Conservation (phyloP, 371 early-diverging fungal species). For the Dichotomocladium elegans region DNA sequence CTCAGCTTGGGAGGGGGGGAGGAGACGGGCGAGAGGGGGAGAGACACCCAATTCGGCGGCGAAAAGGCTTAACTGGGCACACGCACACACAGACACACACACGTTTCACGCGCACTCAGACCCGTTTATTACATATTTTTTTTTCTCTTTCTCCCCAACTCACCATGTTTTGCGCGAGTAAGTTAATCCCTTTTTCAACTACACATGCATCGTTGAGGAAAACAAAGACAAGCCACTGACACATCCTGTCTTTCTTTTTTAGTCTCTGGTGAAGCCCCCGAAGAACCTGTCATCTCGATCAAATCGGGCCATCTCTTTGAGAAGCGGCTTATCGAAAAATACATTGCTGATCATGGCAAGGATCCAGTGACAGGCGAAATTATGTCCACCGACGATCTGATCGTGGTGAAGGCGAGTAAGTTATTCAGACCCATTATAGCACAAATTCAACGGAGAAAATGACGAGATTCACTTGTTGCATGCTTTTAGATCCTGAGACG, state of each 20-base stretch:
- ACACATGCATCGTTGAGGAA: neutral
- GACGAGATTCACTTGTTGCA: too few relatives aligned
- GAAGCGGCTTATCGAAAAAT: conserved; percentile 80
- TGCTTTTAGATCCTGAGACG: conserved; percentile 58
- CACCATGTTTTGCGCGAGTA: conserved; percentile 55
- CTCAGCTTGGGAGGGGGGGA: too few relatives aligned
- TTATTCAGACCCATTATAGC: neutral
- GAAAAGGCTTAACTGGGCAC: too few relatives aligned
- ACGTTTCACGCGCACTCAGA: too few relatives aligned
- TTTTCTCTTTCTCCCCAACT: neutral
- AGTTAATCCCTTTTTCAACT: conserved; percentile 9
- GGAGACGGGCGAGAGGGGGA: too few relatives aligned
- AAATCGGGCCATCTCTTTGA: conserved; percentile 87
- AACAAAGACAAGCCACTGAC: too few relatives aligned
- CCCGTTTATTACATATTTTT: too few relatives aligned
- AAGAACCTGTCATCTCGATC: conserved; percentile 82
- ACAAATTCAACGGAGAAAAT: too few relatives aligned
- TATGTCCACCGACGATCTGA: conserved; percentile 73
- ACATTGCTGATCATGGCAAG: conserved; percentile 78
- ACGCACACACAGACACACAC: too few relatives aligned
- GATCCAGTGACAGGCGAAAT: conserved; percentile 83
- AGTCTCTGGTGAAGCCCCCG: conserved; percentile 93
- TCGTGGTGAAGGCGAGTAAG: conserved; percentile 68
- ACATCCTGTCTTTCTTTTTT: neutral
- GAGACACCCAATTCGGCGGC: too few relatives aligned